These are phyloP conservation scores for Apiotrichum laibachii DNA, from an alignment of 1,284 basidiomycete genomes.

Conservation along the genomic window DNA sequence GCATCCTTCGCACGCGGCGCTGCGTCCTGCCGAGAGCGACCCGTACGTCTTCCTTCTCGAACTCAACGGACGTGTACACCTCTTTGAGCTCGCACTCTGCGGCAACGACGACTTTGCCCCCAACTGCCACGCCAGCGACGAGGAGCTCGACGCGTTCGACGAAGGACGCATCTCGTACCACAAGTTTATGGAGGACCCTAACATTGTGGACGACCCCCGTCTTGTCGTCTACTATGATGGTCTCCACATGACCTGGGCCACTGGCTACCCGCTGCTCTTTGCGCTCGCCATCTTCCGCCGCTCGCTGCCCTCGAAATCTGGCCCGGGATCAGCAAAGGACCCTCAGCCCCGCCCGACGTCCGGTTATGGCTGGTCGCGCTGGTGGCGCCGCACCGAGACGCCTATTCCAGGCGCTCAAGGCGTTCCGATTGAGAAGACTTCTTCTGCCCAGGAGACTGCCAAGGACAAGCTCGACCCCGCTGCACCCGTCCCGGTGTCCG, in stretches of 20 bases:
- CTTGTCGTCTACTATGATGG: slow-evolving; percentile 55
- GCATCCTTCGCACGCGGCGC: slow-evolving; percentile 8
- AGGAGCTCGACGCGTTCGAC: slow-evolving; percentile 47
- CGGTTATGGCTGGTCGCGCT: slow-evolving; percentile 48
- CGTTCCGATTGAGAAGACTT: slow-evolving; percentile 1
- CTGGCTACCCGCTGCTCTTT: slow-evolving; percentile 54
- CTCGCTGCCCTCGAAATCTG: slow-evolving; percentile 33
- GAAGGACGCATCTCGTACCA: slow-evolving; percentile 55
- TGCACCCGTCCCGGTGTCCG: not conserved
- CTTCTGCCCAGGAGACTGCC: slow-evolving; percentile 8
- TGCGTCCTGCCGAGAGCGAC: slow-evolving; percentile 52
- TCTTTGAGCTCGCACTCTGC: slow-evolving; percentile 55
- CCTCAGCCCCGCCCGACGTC: slow-evolving; percentile 22
- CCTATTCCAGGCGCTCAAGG: slow-evolving; percentile 1
- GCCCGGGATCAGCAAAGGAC: slow-evolving; percentile 1
- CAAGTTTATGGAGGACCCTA: slow-evolving; percentile 54
- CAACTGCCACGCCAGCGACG: slow-evolving; percentile 25
- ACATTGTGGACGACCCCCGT: slow-evolving; percentile 54
- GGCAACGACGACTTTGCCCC: slow-evolving; percentile 39
- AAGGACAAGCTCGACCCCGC: not conserved
- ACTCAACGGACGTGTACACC: slow-evolving; percentile 47
- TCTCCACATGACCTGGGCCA: slow-evolving; percentile 56
- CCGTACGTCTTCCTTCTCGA: slow-evolving; percentile 55
- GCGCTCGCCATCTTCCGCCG: slow-evolving; percentile 55
- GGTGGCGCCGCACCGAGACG: slow-evolving; percentile 39